Conservation (phyloP, 108 stramenopile species). For the Cylindrotheca closterium region DNA sequence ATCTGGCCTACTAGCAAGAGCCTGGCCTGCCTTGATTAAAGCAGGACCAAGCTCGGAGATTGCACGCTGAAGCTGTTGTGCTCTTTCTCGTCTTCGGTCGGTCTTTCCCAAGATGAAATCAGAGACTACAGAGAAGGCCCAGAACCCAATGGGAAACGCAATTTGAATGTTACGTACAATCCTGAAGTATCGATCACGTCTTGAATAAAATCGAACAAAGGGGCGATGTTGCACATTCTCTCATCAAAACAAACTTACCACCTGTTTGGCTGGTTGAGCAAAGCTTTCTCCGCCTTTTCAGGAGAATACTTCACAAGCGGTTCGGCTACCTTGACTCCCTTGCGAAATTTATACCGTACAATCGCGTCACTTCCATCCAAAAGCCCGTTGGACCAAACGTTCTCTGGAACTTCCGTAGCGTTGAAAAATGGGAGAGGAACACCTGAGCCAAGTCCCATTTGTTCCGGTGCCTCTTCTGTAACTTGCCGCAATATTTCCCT, state of each 20-base stretch:
- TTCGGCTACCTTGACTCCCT: slow-evolving; percentile 81
- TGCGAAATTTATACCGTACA: slow-evolving; percentile 47
- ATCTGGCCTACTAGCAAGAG: slow-evolving; percentile 88
- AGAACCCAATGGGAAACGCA: slow-evolving; percentile 86
- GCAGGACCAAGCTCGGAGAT: slow-evolving; percentile 89
- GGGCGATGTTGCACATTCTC: neutral
- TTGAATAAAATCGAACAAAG: neutral
- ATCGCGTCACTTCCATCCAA: slow-evolving; percentile 45
- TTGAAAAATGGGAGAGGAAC: neutral
- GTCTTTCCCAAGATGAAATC: slow-evolving; percentile 64
- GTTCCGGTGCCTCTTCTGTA: slow-evolving; percentile 4
- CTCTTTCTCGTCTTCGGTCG: slow-evolving; percentile 55
- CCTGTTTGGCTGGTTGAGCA: slow-evolving; percentile 85
- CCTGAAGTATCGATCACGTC: too few species aligned
- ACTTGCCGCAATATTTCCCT: slow-evolving; percentile 29
- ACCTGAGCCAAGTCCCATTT: neutral
- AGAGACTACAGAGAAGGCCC: slow-evolving; percentile 68
- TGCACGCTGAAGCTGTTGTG: slow-evolving; percentile 76
- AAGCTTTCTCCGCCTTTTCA: slow-evolving; percentile 60
- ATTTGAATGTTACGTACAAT: slow-evolving; percentile 91
- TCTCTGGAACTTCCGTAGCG: slow-evolving; percentile 33
- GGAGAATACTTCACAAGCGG: slow-evolving; percentile 91
- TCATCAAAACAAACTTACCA: slow-evolving; percentile 45
- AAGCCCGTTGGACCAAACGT: slow-evolving; percentile 48
- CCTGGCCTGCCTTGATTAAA: slow-evolving; percentile 95